Evolutionary conservation across 2,329 filamentous ascomycete genomes (phyloP), one percentile per base, ranked within the genome.

Genomic region (Aureobasidium sp.): DNA sequence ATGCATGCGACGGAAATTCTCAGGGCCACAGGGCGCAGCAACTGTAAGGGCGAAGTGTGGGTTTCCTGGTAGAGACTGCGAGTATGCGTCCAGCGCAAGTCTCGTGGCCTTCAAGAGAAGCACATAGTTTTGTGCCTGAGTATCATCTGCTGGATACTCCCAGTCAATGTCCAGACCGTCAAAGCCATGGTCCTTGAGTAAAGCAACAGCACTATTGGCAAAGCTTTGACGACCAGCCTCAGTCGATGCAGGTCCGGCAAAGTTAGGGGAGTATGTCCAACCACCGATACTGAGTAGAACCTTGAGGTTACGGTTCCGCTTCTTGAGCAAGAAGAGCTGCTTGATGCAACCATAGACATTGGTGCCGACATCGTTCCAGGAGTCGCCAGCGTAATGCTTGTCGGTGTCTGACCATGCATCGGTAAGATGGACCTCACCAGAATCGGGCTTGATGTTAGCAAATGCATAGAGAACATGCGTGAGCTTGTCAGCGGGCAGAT

Each of bases 391-490:
- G 68, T 89, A 92, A 69, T 85, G 87, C 69, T 88, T 90, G 59
- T 91, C 79, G 1, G 77, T 68, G 64, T 92, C 90, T 27, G 89
- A 82, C 73, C 83, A 92, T 1, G 78, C 75, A 69, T 94, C 89
- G 1, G 84, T 87, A 8, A 90, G 78, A 70, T 81, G 83, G 10
- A 95, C 91, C 75, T 95, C 90, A 55, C 93, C 93, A 36, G 82
- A 85, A 3, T 93, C 89, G 2, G 86, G 81, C 4, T 84, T 83
- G 63, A 96, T 84, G 72, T 97, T 95, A 71, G 90, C 93, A 76
- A 97, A 97, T 17, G 92, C 82, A 69, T 97, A 97, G 17, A 97
- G 84, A 5, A 97, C 77, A 71, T 97, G 93, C 0, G 92, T 97
- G 46, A 97, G 83, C 62, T 90, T 88, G 61, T 92, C 84, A 3